Percentiles rank a stretch among this genome's conserved stretches.
Evolutionary conservation across 2,329 filamentous ascomycete genomes (phyloP).

Genomic region (Paraphoma sp.): DNA sequence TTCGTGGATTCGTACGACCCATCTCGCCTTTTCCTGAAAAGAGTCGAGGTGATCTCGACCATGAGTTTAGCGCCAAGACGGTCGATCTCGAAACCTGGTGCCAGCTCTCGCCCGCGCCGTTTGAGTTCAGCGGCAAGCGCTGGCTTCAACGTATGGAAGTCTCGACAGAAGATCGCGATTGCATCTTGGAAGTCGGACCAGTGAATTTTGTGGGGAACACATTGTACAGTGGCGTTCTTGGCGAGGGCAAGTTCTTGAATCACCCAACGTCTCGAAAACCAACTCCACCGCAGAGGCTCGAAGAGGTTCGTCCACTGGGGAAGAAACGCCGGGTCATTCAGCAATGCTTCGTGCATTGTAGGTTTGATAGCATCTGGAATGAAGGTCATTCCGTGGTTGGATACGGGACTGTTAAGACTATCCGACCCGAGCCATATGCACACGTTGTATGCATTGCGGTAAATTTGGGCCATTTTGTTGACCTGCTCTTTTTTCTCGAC

Average conservation of each 20-base stretch:
- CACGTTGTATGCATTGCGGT: slow-evolving; percentile 5
- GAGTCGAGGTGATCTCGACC: slow-evolving; percentile 17
- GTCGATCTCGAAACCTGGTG: background rate
- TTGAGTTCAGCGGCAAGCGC: too few species aligned
- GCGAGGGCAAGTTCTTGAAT: slow-evolving; percentile 18
- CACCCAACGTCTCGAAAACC: slow-evolving; percentile 14
- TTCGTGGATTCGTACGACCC: slow-evolving; percentile 8
- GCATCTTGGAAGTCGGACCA: slow-evolving; percentile 36
- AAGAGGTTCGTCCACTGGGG: background rate
- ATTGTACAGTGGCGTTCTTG: slow-evolving; percentile 7
- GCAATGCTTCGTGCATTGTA: background rate
- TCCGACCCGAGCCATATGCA: slow-evolving; percentile 6
- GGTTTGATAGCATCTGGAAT: background rate
- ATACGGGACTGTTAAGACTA: background rate
- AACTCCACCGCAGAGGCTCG: slow-evolving; percentile 3
- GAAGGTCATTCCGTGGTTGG: background rate
- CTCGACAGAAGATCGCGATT: slow-evolving; percentile 15
- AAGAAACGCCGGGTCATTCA: background rate
- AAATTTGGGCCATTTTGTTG: slow-evolving; percentile 10
- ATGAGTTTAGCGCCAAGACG: slow-evolving; percentile 5
- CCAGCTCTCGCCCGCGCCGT: too few species aligned
- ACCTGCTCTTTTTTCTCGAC: slow-evolving; percentile 12
- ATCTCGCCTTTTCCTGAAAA: slow-evolving; percentile 12
- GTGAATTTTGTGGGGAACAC: slow-evolving; percentile 23
- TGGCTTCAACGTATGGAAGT: slow-evolving; percentile 5